Percentiles rank a stretch among this genome's conserved stretches.
Conservation (phyloP, 805 yeast genomes). For the Kregervanrija fluxuum region DNA sequence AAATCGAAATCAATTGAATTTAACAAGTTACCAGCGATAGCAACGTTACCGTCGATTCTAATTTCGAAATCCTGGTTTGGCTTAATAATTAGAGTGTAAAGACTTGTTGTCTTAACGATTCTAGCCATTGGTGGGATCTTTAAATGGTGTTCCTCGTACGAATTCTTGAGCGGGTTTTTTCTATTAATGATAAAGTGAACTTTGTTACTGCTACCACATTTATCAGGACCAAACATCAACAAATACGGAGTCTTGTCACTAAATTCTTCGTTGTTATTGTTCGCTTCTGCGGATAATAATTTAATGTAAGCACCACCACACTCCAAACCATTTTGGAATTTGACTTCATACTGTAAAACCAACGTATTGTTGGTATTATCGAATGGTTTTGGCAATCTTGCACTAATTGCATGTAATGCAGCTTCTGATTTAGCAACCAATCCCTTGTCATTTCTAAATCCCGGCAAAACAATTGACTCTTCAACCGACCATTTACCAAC, state of each 20-base stretch:
- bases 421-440: constrained; percentile 71
- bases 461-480: constrained; percentile 51
- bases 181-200: constrained; percentile 70
- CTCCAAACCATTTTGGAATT: constrained; percentile 65
- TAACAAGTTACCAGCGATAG: constrained; percentile 60
- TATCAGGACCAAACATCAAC: constrained; percentile 92
- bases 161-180: constrained; percentile 45
- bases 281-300: constrained; percentile 43
- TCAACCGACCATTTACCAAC: constrained; percentile 74
- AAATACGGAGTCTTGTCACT: constrained; percentile 65
- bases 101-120: constrained; percentile 46
- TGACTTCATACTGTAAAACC: constrained; percentile 86
- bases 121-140: constrained; percentile 61
- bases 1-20: constrained; percentile 49
- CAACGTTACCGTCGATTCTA: constrained; percentile 73
- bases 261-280: constrained; percentile 35
- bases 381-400: constrained; percentile 48
- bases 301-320: constrained; percentile 93
- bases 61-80: constrained; percentile 67
- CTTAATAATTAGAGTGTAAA: constrained; percentile 72
- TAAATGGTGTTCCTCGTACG: constrained; percentile 63
- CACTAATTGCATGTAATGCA: constrained; percentile 76
- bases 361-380: constrained; percentile 56
- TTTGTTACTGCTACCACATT: constrained; percentile 74
- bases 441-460: constrained; percentile 61